Evolutionary conservation across 768 basidiomycete species (phyloP).

Genomic region (Calocera viscosa): DNA sequence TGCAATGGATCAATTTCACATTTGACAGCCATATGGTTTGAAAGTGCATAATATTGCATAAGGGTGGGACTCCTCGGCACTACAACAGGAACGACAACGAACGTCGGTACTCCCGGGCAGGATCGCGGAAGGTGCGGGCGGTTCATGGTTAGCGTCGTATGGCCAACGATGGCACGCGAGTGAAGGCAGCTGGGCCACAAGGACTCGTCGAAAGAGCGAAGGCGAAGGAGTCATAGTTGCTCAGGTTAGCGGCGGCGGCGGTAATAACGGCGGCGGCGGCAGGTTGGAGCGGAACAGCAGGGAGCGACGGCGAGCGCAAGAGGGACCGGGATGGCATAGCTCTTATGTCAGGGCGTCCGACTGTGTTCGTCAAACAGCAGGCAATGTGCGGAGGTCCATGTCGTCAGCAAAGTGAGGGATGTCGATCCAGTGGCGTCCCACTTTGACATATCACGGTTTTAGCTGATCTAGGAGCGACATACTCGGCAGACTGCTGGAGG

Average conservation of each 20-base stretch:
- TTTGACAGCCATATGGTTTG: not conserved
- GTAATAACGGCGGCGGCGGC: not conserved
- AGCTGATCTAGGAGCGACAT: not conserved
- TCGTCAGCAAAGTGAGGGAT: not conserved
- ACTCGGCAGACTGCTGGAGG: not conserved
- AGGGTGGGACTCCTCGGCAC: not conserved
- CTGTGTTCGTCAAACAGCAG: not conserved
- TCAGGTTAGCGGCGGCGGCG: not conserved
- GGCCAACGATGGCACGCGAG: not conserved
- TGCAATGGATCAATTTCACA: not conserved
- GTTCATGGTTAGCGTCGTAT: not conserved
- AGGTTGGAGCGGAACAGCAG: not conserved
- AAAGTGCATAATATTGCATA: not conserved
- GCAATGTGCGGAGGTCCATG: not conserved
- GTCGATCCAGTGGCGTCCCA: not conserved
- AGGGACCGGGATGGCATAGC: slow-evolving; percentile 9
- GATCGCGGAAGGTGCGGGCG: not conserved
- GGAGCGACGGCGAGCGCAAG: not conserved
- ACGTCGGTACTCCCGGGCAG: not conserved
- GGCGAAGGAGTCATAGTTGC: not conserved
- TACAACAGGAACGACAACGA: not conserved
- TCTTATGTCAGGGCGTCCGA: slow-evolving; percentile 7
- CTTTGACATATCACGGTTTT: not conserved
- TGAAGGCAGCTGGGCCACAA: not conserved
- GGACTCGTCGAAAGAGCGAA: not conserved